Evolutionary conservation across 164 flowering plant genomes (phyloP).

Genomic region (Hamamelis virginiana): DNA sequence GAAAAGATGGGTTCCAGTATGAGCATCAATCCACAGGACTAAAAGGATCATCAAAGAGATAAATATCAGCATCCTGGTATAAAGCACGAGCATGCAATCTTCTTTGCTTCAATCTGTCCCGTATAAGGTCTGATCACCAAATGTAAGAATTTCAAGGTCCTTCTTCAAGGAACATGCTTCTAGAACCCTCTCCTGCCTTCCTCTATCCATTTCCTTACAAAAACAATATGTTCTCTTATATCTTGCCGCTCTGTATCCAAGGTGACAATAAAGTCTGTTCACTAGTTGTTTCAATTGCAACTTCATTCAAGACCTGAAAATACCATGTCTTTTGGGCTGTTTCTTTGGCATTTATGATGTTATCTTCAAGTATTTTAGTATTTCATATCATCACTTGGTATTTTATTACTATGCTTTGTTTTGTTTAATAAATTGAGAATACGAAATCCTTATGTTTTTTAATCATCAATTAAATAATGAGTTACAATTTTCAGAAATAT

Average conservation of each 20-base stretch:
- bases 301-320: too few relatives aligned
- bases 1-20: constrained; percentile 48
- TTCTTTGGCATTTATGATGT: too few relatives aligned
- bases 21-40: constrained; percentile 97
- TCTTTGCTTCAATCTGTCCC: constrained; percentile 91
- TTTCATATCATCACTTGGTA: too few relatives aligned
- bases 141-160: constrained; percentile 72
- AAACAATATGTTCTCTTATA: constrained; percentile 84
- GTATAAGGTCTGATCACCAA: constrained; percentile 87
- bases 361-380: too few relatives aligned
- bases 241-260: constrained; percentile 89
- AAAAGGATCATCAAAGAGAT: constrained; percentile 87
- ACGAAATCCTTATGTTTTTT: too few relatives aligned
- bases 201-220: constrained; percentile 74
- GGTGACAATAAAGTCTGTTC: too few relatives aligned
- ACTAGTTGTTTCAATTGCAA: too few relatives aligned
- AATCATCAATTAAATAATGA: too few relatives aligned
- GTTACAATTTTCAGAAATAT: too few relatives aligned
- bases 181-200: constrained; percentile 61
- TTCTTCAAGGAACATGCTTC: constrained; percentile 77
- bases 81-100: constrained; percentile 88
- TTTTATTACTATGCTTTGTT: too few relatives aligned
- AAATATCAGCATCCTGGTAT: constrained; percentile 85
- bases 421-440: too few relatives aligned
- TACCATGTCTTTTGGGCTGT: too few relatives aligned